Base-by-base conservation (phyloP, 257 asterid genomes). In the Rubia yunnanensis region DNA sequence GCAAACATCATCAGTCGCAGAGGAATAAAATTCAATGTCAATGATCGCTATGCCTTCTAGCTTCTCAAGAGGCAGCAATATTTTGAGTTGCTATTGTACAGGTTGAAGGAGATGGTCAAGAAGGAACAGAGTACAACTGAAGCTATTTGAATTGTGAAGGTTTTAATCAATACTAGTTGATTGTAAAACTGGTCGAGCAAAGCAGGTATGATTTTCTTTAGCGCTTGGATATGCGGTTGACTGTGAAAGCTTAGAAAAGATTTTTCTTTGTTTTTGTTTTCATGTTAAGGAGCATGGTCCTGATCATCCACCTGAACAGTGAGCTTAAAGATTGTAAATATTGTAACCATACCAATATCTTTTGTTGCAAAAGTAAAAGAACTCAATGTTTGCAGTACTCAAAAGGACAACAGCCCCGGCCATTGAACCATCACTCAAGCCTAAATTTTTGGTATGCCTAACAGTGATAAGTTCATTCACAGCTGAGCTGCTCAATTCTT, bases 351-450 rank as follows among this genome's bases (percentile, higher is more conserved):
- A 39, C 72, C 76, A 72, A 64, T 70, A 53, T 76, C 85, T 53
- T 59, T 73, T 28, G 83, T 77, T 63, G 78, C 65, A 64, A 87
- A 79, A 66, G 89, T 74, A 63, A 92, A 87, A 27, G 96, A 82
- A 69, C 96, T 86, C 62, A 92, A 88, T 66, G 88, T 88, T 83
- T 89, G 97, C 65, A 92, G 78, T 75, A 92, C 94, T 35, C 99
- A 94, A 72, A n/a, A 92, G 97, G 49, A 92, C 91, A 55, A 97
- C 91, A 74, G 96, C 86, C 70, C 99, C 97, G 36, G 97, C 99
- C 97, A 92, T 88, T 62, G 97, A 89, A 70, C 97, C 97, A 70
- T 95, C 91, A 77, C 94, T 89, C 85, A 92, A 78, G 48, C 97
- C 99, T 72, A 92, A 85, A 96, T 89, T 92, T 72, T 84, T 86